Base-by-base conservation (phyloP, 2,329 filamentous ascomycete genomes). In the Phoma sp. region DNA sequence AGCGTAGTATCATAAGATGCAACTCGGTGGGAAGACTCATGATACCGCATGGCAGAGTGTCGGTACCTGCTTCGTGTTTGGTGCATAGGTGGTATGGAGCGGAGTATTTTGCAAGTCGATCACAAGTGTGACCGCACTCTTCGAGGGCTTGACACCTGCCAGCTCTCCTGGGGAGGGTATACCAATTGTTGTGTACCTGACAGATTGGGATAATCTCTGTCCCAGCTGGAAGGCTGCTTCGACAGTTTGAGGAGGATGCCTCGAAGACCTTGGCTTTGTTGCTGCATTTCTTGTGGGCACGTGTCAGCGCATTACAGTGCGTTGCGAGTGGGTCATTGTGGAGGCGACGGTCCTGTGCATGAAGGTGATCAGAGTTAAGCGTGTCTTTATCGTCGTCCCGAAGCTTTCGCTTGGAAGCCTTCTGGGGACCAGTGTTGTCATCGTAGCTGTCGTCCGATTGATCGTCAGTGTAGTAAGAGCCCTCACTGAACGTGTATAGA, bases 131-230 rank as follows among this genome's bases (percentile, higher is more conserved):
- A 22, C 64, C 62, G 33, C 64, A 65, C 9, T 33, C 18, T n/a
- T 57, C 56, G 13, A 54, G 40, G 5, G 60, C 60, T 46, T 62
- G 52, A 35, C 64, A 65, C 13, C n/a, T 25, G n/a, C 52, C 62
- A 2, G 55, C 50, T 24, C n/a, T 13, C 22, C 10, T 22, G 7
- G 9, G 2, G 23, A 4, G 4, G 11, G 7, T 4, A 10, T 33
- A 14, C 18, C 18, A 18, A 18, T 18, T 18, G 18, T 18, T 18
- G 18, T 18, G 18, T 18, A 18, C 18, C 18, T 18, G 18, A 18
- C 18, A 18, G 18, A 18, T 18, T 18, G 18, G 18, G 18, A 18
- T 18, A 18, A 18, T 18, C 18, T 18, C 18, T 18, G 18, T 18
- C 18, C 18, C 18, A 18, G 18, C 18, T 18, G 18, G 18, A 18